Evolutionary conservation across 106 monocot species (phyloP), one percentile per base, ranked within the genome.

Genomic region (Phalaenopsis aphrodite): DNA sequence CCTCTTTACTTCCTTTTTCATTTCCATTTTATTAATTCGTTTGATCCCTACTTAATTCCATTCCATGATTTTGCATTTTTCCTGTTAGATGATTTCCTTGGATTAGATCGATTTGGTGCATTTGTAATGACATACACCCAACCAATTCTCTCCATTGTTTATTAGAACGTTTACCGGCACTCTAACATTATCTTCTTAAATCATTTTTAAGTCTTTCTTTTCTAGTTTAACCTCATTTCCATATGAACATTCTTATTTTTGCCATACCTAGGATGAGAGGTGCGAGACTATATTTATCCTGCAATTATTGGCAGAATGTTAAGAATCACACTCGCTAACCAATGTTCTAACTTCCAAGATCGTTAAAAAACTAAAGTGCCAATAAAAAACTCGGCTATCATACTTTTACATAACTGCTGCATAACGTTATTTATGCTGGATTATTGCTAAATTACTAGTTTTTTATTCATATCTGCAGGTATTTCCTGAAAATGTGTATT

Each of bases 401-500:
- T 61, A 61, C 5, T 21, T 61, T 8, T n/a, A 61, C 19, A n/a
- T 21, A 61, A 61, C 61, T 61, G 18, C 21, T 61, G 5, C 21
- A 61, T 61, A n/a, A 30, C 30, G 2, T 9, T 5, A 61, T 19
- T 21, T 4, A 61, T 61, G n/a, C 5, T 61, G 61, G n/a, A 12
- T 61, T 61, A 19, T 61, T 69, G 24, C 37, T 69, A 69, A 68
- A 69, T 69, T 69, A 11, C 38, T 43, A 8, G 45, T 74, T n/a
- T 74, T 74, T 18, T 74, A 18, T 74, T 12, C 74, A n/a, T 79
- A 5, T 12, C 47, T 81, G 79, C 76, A 93, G 92, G 86, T 86
- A 79, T 37, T 41, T 46, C 81, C 42, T 68, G 78, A 85, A 73
- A 81, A 86, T 65, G 86, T 93, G 18, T 93, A 88, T 72, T 93